phyloP scores from a whole-genome alignment of 2,329 filamentous ascomycete genomes.

The Pseudophaeomoniella oleicola region DNA sequence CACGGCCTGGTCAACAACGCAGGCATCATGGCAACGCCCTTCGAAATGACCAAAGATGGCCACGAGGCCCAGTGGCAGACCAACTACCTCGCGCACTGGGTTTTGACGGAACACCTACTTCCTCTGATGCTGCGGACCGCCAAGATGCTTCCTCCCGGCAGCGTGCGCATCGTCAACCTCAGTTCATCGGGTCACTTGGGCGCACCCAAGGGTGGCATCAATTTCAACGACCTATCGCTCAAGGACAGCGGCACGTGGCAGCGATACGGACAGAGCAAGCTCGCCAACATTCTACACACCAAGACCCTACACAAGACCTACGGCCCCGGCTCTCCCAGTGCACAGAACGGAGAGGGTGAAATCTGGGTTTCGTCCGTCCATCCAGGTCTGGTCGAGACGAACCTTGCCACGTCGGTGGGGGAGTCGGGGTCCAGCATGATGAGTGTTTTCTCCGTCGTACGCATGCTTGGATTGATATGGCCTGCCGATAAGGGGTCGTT shows the following conservation, averaged over 20 bases:
- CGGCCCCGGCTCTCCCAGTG: not conserved
- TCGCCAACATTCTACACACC: conserved; percentile 31
- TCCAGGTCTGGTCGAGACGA: not conserved
- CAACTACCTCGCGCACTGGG: conserved; percentile 30
- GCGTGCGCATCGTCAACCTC: conserved; percentile 10
- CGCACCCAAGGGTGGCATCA: not conserved
- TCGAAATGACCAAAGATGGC: conserved; percentile 19
- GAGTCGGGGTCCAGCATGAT: not conserved
- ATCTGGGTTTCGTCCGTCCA: not conserved
- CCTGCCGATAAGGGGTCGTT: not conserved
- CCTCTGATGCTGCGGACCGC: conserved; percentile 21
- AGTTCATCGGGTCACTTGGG: not conserved
- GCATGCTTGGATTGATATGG: not conserved
- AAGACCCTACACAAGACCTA: not conserved
- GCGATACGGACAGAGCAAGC: conserved; percentile 31
- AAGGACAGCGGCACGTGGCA: too few species aligned
- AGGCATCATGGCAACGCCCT: conserved; percentile 14
- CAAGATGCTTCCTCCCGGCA: conserved; percentile 3
- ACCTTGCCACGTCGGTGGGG: not conserved
- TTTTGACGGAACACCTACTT: conserved; percentile 24
- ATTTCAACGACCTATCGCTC: too few species aligned
- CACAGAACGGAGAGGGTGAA: not conserved
- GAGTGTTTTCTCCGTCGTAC: not conserved
- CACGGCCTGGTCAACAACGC: conserved; percentile 12
- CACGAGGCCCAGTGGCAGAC: conserved; percentile 27